A percentile compares a stretch with the other conserved stretches of the same genome.
Evolutionary conservation across 441 rosid genomes (phyloP).

Genomic region (Brassica hybrid): DNA sequence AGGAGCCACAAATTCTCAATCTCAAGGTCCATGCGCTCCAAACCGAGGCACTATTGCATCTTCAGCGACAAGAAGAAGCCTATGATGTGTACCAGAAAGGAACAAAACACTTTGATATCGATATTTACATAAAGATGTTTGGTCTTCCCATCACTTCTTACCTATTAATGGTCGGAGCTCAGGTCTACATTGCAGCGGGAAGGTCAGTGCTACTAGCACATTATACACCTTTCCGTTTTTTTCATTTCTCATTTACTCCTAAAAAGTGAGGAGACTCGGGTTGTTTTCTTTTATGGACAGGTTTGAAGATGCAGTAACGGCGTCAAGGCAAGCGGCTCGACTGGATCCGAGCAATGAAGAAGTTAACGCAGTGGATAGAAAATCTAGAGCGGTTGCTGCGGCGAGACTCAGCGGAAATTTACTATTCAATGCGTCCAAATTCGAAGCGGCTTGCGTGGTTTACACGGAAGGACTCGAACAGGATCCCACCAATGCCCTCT

Average conservation of each 20-base stretch:
- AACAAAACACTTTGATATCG: conserved; percentile 50
- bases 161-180: conserved; percentile 60
- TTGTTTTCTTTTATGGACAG: conserved; percentile 40
- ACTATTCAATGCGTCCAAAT: conserved; percentile 70
- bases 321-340: conserved; percentile 64
- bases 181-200: conserved; percentile 66
- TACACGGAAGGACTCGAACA: conserved; percentile 80
- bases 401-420: conserved; percentile 76
- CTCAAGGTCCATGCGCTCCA: conserved; percentile 68
- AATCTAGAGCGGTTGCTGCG: conserved; percentile 59
- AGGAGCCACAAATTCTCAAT: background rate
- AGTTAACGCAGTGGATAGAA: conserved; percentile 44
- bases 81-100: conserved; percentile 53
- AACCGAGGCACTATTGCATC: conserved; percentile 71
- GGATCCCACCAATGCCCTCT: conserved; percentile 65
- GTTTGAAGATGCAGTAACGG: conserved; percentile 70
- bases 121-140: conserved; percentile 54
- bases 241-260: background rate
- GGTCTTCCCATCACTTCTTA: conserved; percentile 54
- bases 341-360: conserved; percentile 73
- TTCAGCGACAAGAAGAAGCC: conserved; percentile 77
- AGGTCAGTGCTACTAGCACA: conserved; percentile 50
- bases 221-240: background rate
- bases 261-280: conserved; percentile 1
- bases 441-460: conserved; percentile 59